Evolutionary conservation across 176 grass and related monocot genomes (phyloP).

Genomic region (Hsuehochloa calcarea): DNA sequence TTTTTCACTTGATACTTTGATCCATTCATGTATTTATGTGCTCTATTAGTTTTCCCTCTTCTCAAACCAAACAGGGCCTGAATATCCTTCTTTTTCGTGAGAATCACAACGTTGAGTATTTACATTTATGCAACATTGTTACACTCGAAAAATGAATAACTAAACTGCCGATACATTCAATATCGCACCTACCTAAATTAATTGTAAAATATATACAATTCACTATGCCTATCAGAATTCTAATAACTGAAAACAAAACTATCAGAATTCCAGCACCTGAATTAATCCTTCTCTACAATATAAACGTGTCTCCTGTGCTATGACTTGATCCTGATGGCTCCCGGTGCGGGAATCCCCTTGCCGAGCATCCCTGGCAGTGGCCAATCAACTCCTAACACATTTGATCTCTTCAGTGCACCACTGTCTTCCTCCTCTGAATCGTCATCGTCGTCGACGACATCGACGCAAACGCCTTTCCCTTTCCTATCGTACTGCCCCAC

Average conservation of each 20-base stretch:
- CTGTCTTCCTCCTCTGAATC: conserved; percentile 41
- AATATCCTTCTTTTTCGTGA: neutral
- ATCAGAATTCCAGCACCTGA: conserved; percentile 15
- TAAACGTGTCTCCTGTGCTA: neutral
- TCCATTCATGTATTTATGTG: neutral
- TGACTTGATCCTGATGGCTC: conserved; percentile 46
- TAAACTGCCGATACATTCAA: neutral
- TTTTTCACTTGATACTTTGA: neutral
- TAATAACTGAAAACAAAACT: neutral
- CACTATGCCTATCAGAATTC: conserved; percentile 8
- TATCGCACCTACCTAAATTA: conserved; percentile 14
- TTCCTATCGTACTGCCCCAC: conserved; percentile 36
- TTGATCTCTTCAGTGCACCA: neutral
- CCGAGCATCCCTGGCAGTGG: neutral
- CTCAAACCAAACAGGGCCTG: neutral
- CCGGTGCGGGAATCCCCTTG: conserved; percentile 4
- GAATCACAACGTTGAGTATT: neutral
- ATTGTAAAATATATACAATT: neutral
- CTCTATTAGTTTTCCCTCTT: neutral
- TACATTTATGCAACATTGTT: conserved; percentile 17
- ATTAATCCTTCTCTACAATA: conserved; percentile 25
- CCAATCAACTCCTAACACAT: conserved; percentile 14
- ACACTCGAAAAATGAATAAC: neutral
- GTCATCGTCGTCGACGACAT: neutral
- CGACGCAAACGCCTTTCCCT: conserved; percentile 43